Conservation (phyloP, 2,329 filamentous ascomycete genomes). For the Penicillium sp. region DNA sequence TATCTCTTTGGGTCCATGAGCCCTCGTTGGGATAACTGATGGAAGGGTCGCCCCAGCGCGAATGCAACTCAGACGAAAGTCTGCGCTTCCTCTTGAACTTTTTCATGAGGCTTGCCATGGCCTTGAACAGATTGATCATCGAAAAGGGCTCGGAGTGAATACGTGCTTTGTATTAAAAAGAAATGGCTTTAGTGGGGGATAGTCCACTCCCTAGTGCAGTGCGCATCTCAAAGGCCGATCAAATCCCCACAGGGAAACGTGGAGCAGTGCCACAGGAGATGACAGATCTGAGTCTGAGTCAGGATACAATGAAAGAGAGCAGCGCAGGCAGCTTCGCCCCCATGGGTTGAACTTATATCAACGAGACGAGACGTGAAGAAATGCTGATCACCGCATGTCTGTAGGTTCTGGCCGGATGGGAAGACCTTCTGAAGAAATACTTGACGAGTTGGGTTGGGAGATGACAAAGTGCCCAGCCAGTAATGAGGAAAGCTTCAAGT, state of each 20-base stretch:
- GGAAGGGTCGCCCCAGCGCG: slow-evolving; percentile 39
- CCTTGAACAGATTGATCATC: slow-evolving; percentile 26
- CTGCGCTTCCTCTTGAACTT: slow-evolving; percentile 34
- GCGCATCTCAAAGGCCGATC: slow-evolving; percentile 19
- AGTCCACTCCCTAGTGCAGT: slow-evolving; percentile 13
- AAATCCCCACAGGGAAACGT: slow-evolving; percentile 8
- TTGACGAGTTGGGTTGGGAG: slow-evolving; percentile 15
- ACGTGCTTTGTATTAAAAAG: neutral
- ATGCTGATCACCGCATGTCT: slow-evolving; percentile 21
- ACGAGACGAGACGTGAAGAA: slow-evolving; percentile 13
- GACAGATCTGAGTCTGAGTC: neutral
- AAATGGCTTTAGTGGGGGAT: slow-evolving; percentile 12
- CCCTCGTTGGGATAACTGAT: slow-evolving; percentile 41
- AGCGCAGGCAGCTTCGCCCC: slow-evolving; percentile 8
- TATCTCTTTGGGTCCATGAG: slow-evolving; percentile 42
- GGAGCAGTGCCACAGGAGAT: slow-evolving; percentile 1
- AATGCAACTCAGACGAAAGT: slow-evolving; percentile 36
- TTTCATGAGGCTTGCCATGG: slow-evolving; percentile 31
- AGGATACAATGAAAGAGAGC: slow-evolving; percentile 6
- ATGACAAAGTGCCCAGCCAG: slow-evolving; percentile 10
- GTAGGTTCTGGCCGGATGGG: slow-evolving; percentile 7
- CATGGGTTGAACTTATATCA: slow-evolving; percentile 27
- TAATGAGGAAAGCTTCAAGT: slow-evolving; percentile 10
- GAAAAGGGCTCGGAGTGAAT: slow-evolving; percentile 5
- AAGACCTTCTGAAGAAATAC: slow-evolving; percentile 19